phyloP scores from a whole-genome alignment of 1,284 basidiomycete species.

The Melampsora americana region DNA sequence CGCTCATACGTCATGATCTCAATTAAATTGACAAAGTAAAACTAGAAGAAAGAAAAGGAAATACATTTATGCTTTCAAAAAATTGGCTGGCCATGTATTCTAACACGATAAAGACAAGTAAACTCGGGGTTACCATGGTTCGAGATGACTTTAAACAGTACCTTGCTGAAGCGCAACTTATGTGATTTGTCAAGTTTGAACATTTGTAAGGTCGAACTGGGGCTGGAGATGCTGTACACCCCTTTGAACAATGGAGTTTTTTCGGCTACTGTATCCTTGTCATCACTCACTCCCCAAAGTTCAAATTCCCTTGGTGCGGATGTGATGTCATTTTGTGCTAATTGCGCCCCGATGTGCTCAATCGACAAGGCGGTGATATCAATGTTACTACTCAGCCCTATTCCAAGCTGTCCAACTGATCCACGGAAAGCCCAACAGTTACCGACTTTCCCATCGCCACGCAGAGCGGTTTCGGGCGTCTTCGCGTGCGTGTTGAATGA shows the following conservation, averaged over 20 bases:
- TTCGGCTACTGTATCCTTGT: constrained; percentile 62
- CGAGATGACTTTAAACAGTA: constrained; percentile 69
- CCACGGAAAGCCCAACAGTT: constrained; percentile 91
- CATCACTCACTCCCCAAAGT: constrained; percentile 81
- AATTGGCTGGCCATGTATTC: constrained; percentile 54
- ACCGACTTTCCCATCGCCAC: constrained; percentile 74
- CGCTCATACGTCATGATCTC: too few relatives aligned
- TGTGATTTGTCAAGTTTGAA: too few relatives aligned
- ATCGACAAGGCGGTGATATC: constrained; percentile 74
- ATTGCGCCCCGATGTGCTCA: constrained; percentile 76
- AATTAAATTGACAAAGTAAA: too few relatives aligned
- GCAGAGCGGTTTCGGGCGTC: constrained; percentile 72
- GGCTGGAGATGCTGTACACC: too few relatives aligned
- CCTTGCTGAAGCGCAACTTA: too few relatives aligned
- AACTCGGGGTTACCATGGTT: constrained; percentile 81
- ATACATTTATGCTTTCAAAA: too few relatives aligned
- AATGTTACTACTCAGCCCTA: constrained; percentile 70
- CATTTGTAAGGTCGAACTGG: too few relatives aligned
- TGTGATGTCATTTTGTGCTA: constrained; percentile 63
- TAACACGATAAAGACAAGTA: constrained; percentile 87
- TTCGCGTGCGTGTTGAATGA: constrained; percentile 62
- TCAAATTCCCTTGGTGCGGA: constrained; percentile 82
- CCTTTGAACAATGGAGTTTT: too few relatives aligned
- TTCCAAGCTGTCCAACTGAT: constrained; percentile 71
- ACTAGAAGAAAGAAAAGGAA: too few relatives aligned